Evolutionary conservation across 805 yeast species (phyloP), one percentile per base, ranked within the genome.

Genomic region (Suhomyces kilbournensis): DNA sequence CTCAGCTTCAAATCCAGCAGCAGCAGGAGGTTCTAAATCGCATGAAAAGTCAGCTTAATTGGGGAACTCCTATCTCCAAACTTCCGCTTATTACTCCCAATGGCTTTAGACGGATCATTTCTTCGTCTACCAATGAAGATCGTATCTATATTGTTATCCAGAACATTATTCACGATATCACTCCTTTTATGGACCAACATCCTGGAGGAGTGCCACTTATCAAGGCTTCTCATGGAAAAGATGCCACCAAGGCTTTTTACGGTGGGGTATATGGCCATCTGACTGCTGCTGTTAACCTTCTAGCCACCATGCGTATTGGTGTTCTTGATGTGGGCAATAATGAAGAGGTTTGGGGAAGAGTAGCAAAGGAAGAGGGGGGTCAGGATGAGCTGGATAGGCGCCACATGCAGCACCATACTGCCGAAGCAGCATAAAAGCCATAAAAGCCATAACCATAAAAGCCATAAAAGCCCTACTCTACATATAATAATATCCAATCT

Each of bases 181-280:
- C 96, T 4, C 96, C 94, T 26, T 92, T 92, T 67, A 84, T 91
- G 66, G 85, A 86, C 60, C 90, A 89, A 62, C 98, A 92, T 69
- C 98, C 98, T 1, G 98, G 98, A 58, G 98, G 98, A 1, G 69
- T 83, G 30, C 85, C 92, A 4, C 77, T 92, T 48, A 82, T 92
- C 51, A 76, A 76, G 57, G 84, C 94, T 0, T 88, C 96, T 1
- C 85, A 89, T 53, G 97, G 97, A 10, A 89, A 88, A 67, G 97
- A 92, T 67, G 97, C 96, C 7, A 91, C 97, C 2, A 84, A 88
- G 48, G 97, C 96, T 2, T 92, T 92, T 69, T 90, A 86, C 67
- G 97, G 98, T 20, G 97, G 97, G 2, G 97, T 92, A 10, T 92
- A 92, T 71, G 82, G 83, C 51, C 98, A 92, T 68, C 87, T 94